A percentile compares a stretch with the other conserved stretches of the same genome.
These are phyloP conservation scores for Raddia guianensis DNA, from an alignment of 176 grass and related monocot genomes.

Conservation along the genomic window DNA sequence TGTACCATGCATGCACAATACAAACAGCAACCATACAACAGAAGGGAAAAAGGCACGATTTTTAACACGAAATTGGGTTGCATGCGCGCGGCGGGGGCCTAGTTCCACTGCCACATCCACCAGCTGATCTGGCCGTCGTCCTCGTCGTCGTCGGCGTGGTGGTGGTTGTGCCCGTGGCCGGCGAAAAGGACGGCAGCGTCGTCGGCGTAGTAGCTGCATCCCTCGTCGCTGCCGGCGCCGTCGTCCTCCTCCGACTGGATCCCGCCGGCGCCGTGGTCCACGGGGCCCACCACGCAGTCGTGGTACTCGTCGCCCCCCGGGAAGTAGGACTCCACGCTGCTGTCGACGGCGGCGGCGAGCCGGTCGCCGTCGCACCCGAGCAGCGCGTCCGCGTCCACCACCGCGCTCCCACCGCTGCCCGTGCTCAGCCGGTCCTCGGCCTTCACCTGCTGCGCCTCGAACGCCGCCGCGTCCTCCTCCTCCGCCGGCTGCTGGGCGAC, in stretches of 20 bases:
- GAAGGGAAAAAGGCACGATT: constrained; percentile 13
- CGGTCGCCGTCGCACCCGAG: constrained; percentile 17
- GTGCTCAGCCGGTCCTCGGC: constrained; percentile 85
- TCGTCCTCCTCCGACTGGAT: constrained; percentile 90
- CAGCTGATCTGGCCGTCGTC: constrained; percentile 58
- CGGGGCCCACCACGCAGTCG: constrained; percentile 44
- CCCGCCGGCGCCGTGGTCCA: constrained; percentile 30
- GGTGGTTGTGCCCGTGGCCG: constrained; percentile 41
- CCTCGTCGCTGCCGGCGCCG: constrained; percentile 84
- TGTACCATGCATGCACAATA: constrained; percentile 41
- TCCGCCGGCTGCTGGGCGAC: not conserved
- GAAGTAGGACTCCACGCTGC: constrained; percentile 84
- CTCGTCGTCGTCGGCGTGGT: constrained; percentile 57
- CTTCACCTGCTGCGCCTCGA: constrained; percentile 59
- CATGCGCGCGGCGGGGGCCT: not conserved
- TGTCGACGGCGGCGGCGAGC: constrained; percentile 50
- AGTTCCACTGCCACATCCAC: constrained; percentile 86
- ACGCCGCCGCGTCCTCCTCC: not conserved
- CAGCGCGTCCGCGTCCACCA: constrained; percentile 64
- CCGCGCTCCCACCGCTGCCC: constrained; percentile 76
- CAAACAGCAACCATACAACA: constrained; percentile 27
- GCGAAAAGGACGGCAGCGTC: constrained; percentile 51
- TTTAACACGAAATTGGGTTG: constrained; percentile 1
- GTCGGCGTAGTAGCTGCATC: constrained; percentile 84
- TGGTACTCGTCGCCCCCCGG: constrained; percentile 56